phyloP scores from a whole-genome alignment of 345 rosid genomes.

The Sonneratia alba region DNA sequence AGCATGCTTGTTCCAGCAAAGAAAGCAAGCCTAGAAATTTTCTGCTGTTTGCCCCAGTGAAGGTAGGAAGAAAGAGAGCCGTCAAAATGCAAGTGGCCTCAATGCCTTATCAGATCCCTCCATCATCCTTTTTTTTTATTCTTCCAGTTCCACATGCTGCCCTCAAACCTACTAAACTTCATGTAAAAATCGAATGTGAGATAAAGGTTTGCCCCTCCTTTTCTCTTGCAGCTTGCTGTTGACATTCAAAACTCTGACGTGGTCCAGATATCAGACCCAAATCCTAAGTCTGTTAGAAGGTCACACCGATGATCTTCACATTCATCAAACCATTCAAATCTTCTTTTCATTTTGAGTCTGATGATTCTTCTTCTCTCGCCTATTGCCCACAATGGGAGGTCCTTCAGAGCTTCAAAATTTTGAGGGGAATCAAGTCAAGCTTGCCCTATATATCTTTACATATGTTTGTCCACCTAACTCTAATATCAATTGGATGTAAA shows the following conservation, averaged over 20 bases:
- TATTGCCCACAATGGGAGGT: neutral
- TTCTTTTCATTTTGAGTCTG: neutral
- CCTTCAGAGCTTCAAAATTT: conserved; percentile 1
- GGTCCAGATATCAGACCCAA: neutral
- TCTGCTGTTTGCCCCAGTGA: neutral
- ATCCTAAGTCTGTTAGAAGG: neutral
- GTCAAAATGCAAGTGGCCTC: neutral
- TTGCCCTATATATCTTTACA: neutral
- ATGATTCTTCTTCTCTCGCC: neutral
- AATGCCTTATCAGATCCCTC: neutral
- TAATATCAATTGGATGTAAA: too few relatives aligned
- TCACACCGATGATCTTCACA: neutral
- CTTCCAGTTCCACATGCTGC: neutral
- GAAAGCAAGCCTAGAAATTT: neutral
- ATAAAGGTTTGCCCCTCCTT: too few relatives aligned
- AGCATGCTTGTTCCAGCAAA: neutral
- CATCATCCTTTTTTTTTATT: neutral
- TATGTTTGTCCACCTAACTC: neutral
- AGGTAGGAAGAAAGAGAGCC: neutral
- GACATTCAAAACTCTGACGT: neutral
- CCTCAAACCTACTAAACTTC: neutral
- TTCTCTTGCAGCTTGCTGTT: too few relatives aligned
- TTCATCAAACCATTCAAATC: neutral
- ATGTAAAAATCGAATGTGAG: neutral
- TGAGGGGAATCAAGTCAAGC: conserved; percentile 4